phyloP scores from a whole-genome alignment of 2,329 filamentous ascomycete genomes.

The Monilinia vaccinii-corymbosi region DNA sequence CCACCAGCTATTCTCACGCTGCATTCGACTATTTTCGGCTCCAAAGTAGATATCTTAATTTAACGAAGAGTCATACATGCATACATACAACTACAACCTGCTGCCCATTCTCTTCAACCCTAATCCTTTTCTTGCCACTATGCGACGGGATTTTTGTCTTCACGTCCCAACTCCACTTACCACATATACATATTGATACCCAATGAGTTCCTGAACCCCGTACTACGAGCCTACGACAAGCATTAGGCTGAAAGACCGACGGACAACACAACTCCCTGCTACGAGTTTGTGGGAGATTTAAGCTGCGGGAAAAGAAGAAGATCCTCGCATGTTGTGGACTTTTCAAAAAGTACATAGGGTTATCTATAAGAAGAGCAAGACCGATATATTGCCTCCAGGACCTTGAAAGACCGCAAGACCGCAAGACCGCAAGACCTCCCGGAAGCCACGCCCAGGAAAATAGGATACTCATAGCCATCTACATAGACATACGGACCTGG shows the following conservation, averaged over 20 bases:
- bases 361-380: not conserved
- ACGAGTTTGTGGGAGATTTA: not conserved
- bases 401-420: not conserved
- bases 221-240: not conserved
- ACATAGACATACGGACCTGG: not conserved
- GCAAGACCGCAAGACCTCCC: too few species aligned
- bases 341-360: slow-evolving; percentile 4
- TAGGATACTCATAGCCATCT: not conserved
- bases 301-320: not conserved
- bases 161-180: slow-evolving; percentile 8
- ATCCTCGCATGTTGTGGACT: slow-evolving; percentile 3
- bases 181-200: slow-evolving; percentile 10
- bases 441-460: not conserved
- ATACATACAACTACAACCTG: not conserved
- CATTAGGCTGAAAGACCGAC: slow-evolving; percentile 4
- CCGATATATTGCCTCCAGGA: not conserved
- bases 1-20: not conserved
- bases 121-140: not conserved
- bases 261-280: not conserved
- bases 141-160: slow-evolving; percentile 1
- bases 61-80: slow-evolving; percentile 1
- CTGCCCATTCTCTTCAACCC: not conserved
- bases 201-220: slow-evolving; percentile 3
- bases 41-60: not conserved
- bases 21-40: not conserved